Conservation (phyloP, 2,329 filamentous ascomycete species). For the Cladosporium sp. region DNA sequence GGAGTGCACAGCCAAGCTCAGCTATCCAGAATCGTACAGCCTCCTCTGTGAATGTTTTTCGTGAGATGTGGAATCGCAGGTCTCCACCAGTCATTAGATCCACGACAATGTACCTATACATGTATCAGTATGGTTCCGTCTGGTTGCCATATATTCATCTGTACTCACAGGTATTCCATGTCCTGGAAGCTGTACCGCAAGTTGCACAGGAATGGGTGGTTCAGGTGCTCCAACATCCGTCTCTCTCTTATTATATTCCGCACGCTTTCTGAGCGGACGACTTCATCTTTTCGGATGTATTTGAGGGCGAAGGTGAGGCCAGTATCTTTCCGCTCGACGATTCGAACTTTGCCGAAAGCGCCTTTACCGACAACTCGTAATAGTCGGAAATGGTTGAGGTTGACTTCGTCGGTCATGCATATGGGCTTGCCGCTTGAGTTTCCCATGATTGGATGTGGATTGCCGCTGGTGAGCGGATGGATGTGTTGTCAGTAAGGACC, state of each 20-base stretch:
- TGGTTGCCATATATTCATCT: neutral
- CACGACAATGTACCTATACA: conserved; percentile 77
- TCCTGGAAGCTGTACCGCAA: conserved; percentile 98
- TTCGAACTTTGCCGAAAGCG: conserved; percentile 97
- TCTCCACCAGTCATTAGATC: conserved; percentile 98
- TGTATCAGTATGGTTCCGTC: neutral
- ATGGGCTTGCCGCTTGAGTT: conserved; percentile 94
- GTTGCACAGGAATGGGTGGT: conserved; percentile 97
- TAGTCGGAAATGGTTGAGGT: conserved; percentile 94
- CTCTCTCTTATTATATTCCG: conserved; percentile 97
- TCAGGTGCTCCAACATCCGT: conserved; percentile 96
- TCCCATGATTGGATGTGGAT: conserved; percentile 63
- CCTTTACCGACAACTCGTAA: conserved; percentile 95
- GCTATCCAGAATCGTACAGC: conserved; percentile 97
- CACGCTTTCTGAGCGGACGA: conserved; percentile 95
- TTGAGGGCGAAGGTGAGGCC: conserved; percentile 92
- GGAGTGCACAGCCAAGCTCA: conserved; percentile 85
- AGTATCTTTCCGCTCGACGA: conserved; percentile 96
- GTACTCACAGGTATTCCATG: conserved; percentile 89
- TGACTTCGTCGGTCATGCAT: conserved; percentile 92
- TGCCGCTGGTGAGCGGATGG: conserved; percentile 2
- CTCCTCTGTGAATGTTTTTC: conserved; percentile 97
- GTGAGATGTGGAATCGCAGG: conserved; percentile 93
- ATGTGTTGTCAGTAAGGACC: conserved; percentile 10
- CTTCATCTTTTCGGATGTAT: conserved; percentile 98